Percentiles rank a stretch among this genome's conserved stretches.
Conservation (phyloP, 805 yeast genomes). For the Cephaloascus albidus region DNA sequence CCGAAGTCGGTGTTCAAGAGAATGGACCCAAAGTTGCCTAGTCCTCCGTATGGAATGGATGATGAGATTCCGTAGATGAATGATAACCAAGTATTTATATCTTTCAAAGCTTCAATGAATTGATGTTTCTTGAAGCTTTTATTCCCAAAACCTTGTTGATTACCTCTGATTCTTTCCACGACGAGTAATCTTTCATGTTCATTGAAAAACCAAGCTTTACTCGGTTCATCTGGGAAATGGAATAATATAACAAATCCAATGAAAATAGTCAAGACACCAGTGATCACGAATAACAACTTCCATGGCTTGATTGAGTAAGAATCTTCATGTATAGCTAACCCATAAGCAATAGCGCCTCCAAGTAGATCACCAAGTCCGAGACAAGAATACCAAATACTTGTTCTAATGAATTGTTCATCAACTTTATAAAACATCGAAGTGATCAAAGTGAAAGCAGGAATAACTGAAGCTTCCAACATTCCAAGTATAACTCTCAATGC, state of each 20-base stretch:
- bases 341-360: constrained; percentile 13
- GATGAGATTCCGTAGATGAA: constrained; percentile 10
- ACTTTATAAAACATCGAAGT: constrained; percentile 14
- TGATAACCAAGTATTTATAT: constrained; percentile 18
- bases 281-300: constrained; percentile 31
- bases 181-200: constrained; percentile 22
- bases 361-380: constrained; percentile 12
- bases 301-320: constrained; percentile 16
- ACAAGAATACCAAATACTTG: constrained; percentile 15
- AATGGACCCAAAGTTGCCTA: constrained; percentile 24
- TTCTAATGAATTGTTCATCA: constrained; percentile 14
- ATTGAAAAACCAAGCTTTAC: constrained; percentile 31
- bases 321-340: constrained; percentile 5
- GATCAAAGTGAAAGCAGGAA: constrained; percentile 14
- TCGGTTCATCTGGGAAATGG: constrained; percentile 20
- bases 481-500: constrained; percentile 11
- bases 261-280: constrained; percentile 29
- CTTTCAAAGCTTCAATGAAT: constrained; percentile 22
- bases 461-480: constrained; percentile 12
- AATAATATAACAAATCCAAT: constrained; percentile 17
- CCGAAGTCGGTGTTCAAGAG: constrained; percentile 17
- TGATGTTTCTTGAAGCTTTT: constrained; percentile 25
- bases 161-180: constrained; percentile 7
- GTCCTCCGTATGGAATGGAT: constrained; percentile 28
- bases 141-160: constrained; percentile 35